Percentiles rank a stretch among this genome's conserved stretches.
phyloP scores from a whole-genome alignment of 2,329 filamentous ascomycete genomes.

The Fusarium aywerte region DNA sequence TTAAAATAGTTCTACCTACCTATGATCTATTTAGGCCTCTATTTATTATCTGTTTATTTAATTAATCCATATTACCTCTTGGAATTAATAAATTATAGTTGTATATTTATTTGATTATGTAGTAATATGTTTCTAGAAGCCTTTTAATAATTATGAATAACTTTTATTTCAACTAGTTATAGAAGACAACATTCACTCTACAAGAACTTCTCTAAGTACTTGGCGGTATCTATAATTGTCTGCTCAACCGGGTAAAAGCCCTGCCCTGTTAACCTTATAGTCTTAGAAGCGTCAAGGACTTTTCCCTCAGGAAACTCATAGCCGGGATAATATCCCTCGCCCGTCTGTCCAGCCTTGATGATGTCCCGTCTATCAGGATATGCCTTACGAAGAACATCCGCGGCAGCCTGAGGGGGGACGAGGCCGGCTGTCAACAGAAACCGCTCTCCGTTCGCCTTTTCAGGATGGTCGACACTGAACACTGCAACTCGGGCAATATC shows the following conservation, averaged over 20 bases:
- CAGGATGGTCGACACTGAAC: conserved; percentile 36
- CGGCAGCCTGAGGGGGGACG: conserved; percentile 39
- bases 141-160: too few relatives aligned
- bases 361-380: conserved; percentile 33
- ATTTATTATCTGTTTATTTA: too few relatives aligned
- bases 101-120: background rate
- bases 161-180: too few relatives aligned
- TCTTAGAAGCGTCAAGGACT: conserved; percentile 38
- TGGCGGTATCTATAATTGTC: conserved; percentile 40
- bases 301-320: conserved; percentile 23
- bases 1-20: too few relatives aligned
- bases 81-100: too few relatives aligned
- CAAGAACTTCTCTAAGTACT: conserved; percentile 36
- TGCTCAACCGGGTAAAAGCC: conserved; percentile 34
- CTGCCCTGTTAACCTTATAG: conserved; percentile 29
- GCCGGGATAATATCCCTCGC: conserved; percentile 31
- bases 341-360: conserved; percentile 39
- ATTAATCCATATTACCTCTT: too few relatives aligned
- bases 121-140: too few relatives aligned
- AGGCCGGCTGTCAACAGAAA: conserved; percentile 34
- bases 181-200: background rate
- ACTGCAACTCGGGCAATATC: conserved; percentile 40
- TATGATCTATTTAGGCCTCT: too few relatives aligned
- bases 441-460: conserved; percentile 37
- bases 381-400: conserved; percentile 41